These are phyloP conservation scores for Diddensiella caesifluorescens DNA, from an alignment of 805 yeast genomes.

Conservation along the genomic window DNA sequence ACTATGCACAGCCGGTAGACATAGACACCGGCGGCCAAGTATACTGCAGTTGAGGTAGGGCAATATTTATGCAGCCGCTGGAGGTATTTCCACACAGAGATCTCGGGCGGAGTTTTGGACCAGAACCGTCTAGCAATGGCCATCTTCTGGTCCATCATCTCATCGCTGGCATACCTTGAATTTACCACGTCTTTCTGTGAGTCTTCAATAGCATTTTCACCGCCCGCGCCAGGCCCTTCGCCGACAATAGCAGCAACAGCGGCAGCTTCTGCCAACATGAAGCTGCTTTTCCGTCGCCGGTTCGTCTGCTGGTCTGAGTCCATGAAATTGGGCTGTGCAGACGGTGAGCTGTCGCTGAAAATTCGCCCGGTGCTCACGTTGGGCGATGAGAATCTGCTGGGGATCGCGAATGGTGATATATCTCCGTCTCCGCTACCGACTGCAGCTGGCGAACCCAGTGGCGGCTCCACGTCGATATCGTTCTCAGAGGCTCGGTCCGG, in stretches of 20 bases:
- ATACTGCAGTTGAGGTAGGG: slow-evolving; percentile 35
- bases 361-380: not conserved
- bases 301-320: not conserved
- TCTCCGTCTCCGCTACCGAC: slow-evolving; percentile 6
- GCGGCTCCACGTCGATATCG: not conserved
- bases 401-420: not conserved
- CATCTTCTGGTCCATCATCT: slow-evolving; percentile 13
- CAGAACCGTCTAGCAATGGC: slow-evolving; percentile 29
- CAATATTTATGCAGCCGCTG: slow-evolving; percentile 37
- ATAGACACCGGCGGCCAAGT: slow-evolving; percentile 34
- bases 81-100: slow-evolving; percentile 31
- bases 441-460: slow-evolving; percentile 3
- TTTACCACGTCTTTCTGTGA: not conserved
- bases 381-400: not conserved
- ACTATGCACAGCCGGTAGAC: slow-evolving; percentile 33
- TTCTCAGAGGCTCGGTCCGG: slow-evolving; percentile 5
- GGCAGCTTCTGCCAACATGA: slow-evolving; percentile 19
- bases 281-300: slow-evolving; percentile 14
- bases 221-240: slow-evolving; percentile 1
- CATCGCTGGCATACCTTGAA: slow-evolving; percentile 1
- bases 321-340: not conserved
- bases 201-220: not conserved
- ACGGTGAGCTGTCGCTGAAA: not conserved
- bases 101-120: slow-evolving; percentile 29
- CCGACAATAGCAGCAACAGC: slow-evolving; percentile 20